Evolutionary conservation across 192 early-diverging fungal genomes (phyloP), one percentile per base, ranked within the genome.

Genomic region (Podila epigama): DNA sequence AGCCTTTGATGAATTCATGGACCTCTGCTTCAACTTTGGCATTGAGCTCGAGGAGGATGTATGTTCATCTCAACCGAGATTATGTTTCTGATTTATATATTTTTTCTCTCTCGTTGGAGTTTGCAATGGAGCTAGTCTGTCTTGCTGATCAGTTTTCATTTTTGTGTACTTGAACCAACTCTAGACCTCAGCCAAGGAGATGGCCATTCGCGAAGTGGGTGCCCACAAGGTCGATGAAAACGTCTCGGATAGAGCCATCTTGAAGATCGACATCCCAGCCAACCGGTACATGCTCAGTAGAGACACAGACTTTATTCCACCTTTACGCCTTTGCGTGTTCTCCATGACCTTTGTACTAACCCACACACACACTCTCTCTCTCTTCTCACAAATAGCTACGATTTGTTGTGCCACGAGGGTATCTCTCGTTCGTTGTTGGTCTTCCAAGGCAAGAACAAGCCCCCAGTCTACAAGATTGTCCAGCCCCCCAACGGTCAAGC

Each of bases 1-100:
- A 93, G 90, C 90, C 36, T 84, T 85, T 61, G 90, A 94, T 50
- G 91, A 96, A 75, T 98, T 99, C 87, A 88, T 92, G 81, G 98
- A 99, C 83, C 89, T 99, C 55, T 98, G 98, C 81, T 99, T 99
- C 85, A 92, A 96, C 79, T 98, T 96, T 81, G 98, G 98, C 61
- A 96, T 99, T 68, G 97, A 99, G 86, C 86, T 99, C 39, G 97
- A 99, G 68, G 97, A 99, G 79, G 96, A 96, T 81, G 92, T 93
- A 87, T 55, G 86, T n/a, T n/a, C n/a, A n/a, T n/a, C n/a, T n/a
- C n/a, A n/a, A n/a, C n/a, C n/a, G n/a, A n/a, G n/a, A n/a, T n/a
- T n/a, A n/a, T n/a, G n/a, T n/a, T n/a, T n/a, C n/a, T n/a, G n/a
- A n/a, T n/a, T n/a, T n/a, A n/a, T n/a, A n/a, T n/a, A n/a, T n/a